Evolutionary conservation across 176 grass and related monocot genomes (phyloP), one percentile per base, ranked within the genome.

Genomic region (Triticum timopheevii): DNA sequence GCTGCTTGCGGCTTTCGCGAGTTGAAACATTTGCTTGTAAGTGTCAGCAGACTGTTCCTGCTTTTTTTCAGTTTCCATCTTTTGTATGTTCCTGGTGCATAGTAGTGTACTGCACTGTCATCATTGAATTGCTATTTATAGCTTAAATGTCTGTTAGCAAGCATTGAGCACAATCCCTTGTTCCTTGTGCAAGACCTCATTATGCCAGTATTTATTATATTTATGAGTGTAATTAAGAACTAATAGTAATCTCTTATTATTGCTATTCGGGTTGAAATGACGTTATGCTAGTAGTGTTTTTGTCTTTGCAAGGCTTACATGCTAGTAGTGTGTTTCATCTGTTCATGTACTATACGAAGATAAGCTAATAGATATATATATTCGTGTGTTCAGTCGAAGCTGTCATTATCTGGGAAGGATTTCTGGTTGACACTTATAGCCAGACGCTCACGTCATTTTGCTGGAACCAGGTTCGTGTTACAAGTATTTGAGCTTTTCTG

Each of bases 371-470:
- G 24, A 62, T 69, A 77, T 88, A 76, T 88, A 25, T 77, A 59
- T 90, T 89, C 12, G 36, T 80, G 39, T 80, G 58, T 92, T 79
- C 87, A 99, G 97, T 89, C 89, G 11, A 99, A 94, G 65, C 88
- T 92, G 38, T 87, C 92, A 42, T 54, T 94, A 76, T 90, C 56
- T 67, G 97, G 94, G 49, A 99, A 90, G 91, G 83, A 93, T 89
- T 97, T 99, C 82, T 91, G 85, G 87, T 93, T 99, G 84, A 97
- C 94, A 40, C 94, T 99, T 81, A 93, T 99, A 79, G 97, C 97
- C 33, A 95, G 97, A 38, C 94, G 97, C 6, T 99, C 97, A 0
- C 94, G 97, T 54, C 97, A 99, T 97, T 99, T 97, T 99, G 97
- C 97, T 23, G 97, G 97, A 89, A 99, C 97, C 70, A 97, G 97